Evolutionary conservation across 495 filamentous ascomycete genomes (phyloP).

Genomic region (Daldinia caldariorum): DNA sequence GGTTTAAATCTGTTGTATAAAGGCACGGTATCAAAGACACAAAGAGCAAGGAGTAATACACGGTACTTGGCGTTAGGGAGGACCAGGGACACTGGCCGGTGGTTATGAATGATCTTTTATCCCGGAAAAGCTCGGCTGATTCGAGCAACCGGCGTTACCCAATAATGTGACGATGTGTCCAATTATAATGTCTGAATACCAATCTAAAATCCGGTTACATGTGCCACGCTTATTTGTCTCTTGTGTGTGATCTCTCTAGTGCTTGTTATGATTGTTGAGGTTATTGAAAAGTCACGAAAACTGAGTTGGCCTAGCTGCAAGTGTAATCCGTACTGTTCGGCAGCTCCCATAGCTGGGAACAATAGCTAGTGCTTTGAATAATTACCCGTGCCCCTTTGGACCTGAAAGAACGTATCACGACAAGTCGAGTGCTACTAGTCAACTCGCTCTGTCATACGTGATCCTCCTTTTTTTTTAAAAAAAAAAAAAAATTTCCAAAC

Average conservation of each 20-base stretch:
- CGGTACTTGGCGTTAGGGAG: constrained; percentile 13
- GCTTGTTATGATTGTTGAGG: neutral
- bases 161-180: constrained; percentile 43
- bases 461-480: neutral
- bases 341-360: neutral
- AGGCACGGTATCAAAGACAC: constrained; percentile 15
- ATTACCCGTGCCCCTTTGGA: neutral
- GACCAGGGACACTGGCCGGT: constrained; percentile 11
- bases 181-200: constrained; percentile 50
- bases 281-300: neutral
- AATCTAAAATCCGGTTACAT: constrained; percentile 21
- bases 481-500: too few species aligned
- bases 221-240: neutral
- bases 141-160: constrained; percentile 34
- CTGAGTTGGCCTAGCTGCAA: neutral
- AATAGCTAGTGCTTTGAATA: neutral
- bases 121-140: constrained; percentile 19
- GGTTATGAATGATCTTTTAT: constrained; percentile 22
- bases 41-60: constrained; percentile 10
- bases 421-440: neutral
- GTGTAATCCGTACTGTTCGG: neutral
- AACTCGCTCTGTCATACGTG: neutral
- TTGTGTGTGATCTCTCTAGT: neutral
- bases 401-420: neutral
- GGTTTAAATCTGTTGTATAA: constrained; percentile 28